phyloP scores from a whole-genome alignment of 805 yeast species.

The Saccharomyces eubayanus region DNA sequence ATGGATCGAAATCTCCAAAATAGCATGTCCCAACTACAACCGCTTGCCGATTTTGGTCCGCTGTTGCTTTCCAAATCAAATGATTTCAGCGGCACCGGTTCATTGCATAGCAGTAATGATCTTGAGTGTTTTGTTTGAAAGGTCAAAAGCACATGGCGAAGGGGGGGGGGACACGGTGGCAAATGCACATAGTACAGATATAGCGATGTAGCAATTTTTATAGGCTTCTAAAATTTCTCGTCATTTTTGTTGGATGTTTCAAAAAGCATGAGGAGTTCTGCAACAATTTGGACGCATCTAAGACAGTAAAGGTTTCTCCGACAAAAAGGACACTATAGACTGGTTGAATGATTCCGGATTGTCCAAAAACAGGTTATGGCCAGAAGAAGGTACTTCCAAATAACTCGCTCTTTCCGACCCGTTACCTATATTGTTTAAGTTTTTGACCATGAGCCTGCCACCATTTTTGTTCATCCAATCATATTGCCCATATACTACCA shows the following conservation, averaged over 20 bases:
- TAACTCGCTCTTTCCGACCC: conserved; percentile 9
- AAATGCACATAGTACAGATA: background rate
- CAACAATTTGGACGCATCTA: background rate
- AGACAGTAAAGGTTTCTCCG: background rate
- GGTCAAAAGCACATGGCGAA: background rate
- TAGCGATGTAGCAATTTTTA: background rate
- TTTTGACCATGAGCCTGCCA: conserved; percentile 30
- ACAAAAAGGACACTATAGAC: conserved; percentile 33
- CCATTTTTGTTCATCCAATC: conserved; percentile 68
- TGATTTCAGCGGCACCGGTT: background rate
- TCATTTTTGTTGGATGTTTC: too few relatives aligned
- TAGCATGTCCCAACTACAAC: background rate
- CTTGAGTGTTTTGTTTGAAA: background rate
- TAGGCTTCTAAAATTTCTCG: too few relatives aligned
- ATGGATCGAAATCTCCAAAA: background rate
- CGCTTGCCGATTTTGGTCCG: background rate
- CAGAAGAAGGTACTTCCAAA: conserved; percentile 39
- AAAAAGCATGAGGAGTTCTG: background rate
- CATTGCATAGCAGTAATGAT: background rate
- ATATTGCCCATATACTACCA: conserved; percentile 52
- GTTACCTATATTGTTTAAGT: conserved; percentile 6
- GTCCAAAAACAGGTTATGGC: conserved; percentile 73
- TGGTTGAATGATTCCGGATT: conserved; percentile 47
- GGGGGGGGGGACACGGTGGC: background rate
- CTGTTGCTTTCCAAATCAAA: background rate